Evolutionary conservation across 2,329 filamentous ascomycete genomes (phyloP).

Genomic region (Spiromastix sp.): DNA sequence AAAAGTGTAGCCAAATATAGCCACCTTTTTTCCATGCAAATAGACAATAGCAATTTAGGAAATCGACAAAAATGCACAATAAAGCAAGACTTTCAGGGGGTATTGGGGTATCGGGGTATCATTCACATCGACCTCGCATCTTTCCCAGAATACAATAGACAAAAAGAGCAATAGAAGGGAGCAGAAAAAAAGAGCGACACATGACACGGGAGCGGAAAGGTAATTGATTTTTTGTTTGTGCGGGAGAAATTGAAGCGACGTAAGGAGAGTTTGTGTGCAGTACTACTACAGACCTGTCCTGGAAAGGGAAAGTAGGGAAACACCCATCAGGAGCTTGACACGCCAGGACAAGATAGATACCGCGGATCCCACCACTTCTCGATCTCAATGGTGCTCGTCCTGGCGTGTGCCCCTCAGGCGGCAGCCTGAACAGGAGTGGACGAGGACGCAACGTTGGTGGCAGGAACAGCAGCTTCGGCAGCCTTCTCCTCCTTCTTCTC

Average conservation of each 20-base stretch:
- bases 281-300: no score
- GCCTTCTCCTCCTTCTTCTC: slow-evolving; percentile 14
- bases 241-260: not conserved
- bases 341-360: slow-evolving; percentile 20
- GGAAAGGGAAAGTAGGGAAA: slow-evolving; percentile 1
- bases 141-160: slow-evolving; percentile 11
- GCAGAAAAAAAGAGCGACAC: slow-evolving; percentile 4
- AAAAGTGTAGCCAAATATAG: not conserved
- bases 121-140: slow-evolving; percentile 14
- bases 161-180: slow-evolving; percentile 4
- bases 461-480: slow-evolving; percentile 18
- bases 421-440: slow-evolving; percentile 32
- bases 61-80: no score
- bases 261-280: no score
- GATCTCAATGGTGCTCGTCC: slow-evolving; percentile 26
- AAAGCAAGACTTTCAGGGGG: no score
- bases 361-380: slow-evolving; percentile 33
- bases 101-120: slow-evolving; percentile 16
- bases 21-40: no score
- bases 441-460: no score
- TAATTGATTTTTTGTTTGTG: not conserved
- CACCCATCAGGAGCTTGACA: slow-evolving; percentile 10
- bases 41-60: no score
- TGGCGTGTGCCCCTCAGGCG: slow-evolving; percentile 27
- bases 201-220: no score